These are phyloP conservation scores for Penicillium aurantiogriseum DNA, from an alignment of 2,329 filamentous ascomycete genomes.

Conservation along the genomic window DNA sequence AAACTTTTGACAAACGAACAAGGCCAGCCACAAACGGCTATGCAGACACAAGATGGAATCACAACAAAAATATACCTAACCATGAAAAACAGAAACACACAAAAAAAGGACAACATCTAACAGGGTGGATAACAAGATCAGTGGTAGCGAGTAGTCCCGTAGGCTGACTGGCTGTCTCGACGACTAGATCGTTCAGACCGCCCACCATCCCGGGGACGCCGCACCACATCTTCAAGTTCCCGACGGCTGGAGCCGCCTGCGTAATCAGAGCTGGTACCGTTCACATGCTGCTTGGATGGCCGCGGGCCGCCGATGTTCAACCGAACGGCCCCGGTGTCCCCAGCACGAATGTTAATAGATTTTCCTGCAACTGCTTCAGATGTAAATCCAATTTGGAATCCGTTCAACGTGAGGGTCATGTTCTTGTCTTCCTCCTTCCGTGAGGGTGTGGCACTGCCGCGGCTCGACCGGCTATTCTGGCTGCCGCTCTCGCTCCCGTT, in stretches of 20 bases:
- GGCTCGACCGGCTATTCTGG: slow-evolving; percentile 43
- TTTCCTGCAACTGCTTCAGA: slow-evolving; percentile 39
- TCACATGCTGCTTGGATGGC: slow-evolving; percentile 37
- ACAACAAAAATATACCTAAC: slow-evolving; percentile 10
- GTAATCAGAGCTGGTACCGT: slow-evolving; percentile 31
- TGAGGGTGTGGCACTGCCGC: slow-evolving; percentile 36
- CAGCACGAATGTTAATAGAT: slow-evolving; percentile 40
- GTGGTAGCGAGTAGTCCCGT: slow-evolving; percentile 26
- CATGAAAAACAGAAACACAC: background rate
- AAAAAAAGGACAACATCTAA: background rate
- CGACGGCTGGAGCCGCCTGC: slow-evolving; percentile 31
- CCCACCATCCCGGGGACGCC: slow-evolving; percentile 35
- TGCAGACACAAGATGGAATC: slow-evolving; percentile 7
- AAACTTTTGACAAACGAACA: slow-evolving; percentile 21
- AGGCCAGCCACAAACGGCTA: slow-evolving; percentile 10
- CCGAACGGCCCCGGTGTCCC: slow-evolving; percentile 39
- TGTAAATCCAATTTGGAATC: slow-evolving; percentile 41
- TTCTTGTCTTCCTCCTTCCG: slow-evolving; percentile 39
- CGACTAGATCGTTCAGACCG: slow-evolving; percentile 40
- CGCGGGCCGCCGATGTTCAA: slow-evolving; percentile 41
- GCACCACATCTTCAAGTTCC: slow-evolving; percentile 33
- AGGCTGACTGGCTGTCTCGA: slow-evolving; percentile 41
- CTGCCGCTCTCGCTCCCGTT: slow-evolving; percentile 42
- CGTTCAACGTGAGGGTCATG: slow-evolving; percentile 42
- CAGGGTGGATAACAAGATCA: background rate